phyloP scores from a whole-genome alignment of 2,329 filamentous ascomycete species.

The Grosmannia clavigera region DNA sequence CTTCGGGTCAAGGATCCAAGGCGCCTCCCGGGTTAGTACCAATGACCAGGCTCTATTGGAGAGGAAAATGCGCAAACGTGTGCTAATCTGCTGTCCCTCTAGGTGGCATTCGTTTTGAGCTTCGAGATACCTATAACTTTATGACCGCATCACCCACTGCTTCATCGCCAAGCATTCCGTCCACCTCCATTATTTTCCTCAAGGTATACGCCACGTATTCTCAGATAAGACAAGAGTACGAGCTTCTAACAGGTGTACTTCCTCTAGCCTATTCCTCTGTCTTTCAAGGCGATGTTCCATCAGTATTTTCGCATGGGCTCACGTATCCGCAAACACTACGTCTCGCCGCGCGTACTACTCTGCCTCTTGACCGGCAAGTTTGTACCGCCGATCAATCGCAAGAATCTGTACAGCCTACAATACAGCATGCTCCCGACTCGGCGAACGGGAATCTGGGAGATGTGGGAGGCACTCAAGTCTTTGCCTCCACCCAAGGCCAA shows the following conservation, averaged over 20 bases:
- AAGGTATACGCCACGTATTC: slow-evolving; percentile 42
- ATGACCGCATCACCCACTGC: slow-evolving; percentile 19
- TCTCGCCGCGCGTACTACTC: slow-evolving; percentile 76
- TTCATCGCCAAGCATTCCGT: slow-evolving; percentile 32
- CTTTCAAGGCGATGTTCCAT: slow-evolving; percentile 88
- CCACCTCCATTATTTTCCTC: slow-evolving; percentile 73
- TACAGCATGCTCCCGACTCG: slow-evolving; percentile 92
- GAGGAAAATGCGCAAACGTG: slow-evolving; percentile 10
- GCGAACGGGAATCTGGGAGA: slow-evolving; percentile 67
- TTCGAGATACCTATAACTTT: slow-evolving; percentile 57
- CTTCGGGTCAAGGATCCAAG: slow-evolving; percentile 84
- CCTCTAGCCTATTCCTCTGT: slow-evolving; percentile 67
- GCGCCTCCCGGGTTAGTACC: slow-evolving; percentile 60
- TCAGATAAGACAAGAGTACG: neutral
- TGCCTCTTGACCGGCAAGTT: slow-evolving; percentile 84
- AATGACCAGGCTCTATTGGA: neutral
- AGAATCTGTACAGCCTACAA: slow-evolving; percentile 89
- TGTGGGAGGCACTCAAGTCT: slow-evolving; percentile 63
- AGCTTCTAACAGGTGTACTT: neutral
- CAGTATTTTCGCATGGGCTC: slow-evolving; percentile 93
- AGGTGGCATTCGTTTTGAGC: slow-evolving; percentile 82
- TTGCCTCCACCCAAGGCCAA: slow-evolving; percentile 32
- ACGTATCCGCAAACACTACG: slow-evolving; percentile 88
- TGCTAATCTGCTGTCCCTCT: neutral
- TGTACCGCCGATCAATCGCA: slow-evolving; percentile 87